Conservation (phyloP, 352 stramenopile species). For the Phytophthora ohioensis region DNA sequence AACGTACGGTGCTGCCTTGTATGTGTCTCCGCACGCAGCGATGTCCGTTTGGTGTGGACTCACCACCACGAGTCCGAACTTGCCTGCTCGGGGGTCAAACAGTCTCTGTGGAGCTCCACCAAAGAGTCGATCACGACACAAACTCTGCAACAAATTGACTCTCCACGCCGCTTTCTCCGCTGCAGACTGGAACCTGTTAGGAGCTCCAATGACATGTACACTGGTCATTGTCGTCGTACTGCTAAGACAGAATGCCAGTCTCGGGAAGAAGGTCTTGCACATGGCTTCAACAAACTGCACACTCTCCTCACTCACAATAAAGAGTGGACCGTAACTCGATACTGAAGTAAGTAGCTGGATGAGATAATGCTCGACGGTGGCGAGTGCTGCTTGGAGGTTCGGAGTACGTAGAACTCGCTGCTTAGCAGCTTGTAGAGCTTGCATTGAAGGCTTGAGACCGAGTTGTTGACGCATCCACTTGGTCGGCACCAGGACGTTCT, state of each 20-base stretch:
- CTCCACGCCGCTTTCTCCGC: slow-evolving; percentile 65
- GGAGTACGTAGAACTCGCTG: slow-evolving; percentile 53
- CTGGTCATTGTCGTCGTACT: slow-evolving; percentile 58
- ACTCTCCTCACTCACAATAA: slow-evolving; percentile 74
- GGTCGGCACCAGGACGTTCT: slow-evolving; percentile 68
- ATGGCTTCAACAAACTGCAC: slow-evolving; percentile 67
- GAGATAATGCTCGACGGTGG: slow-evolving; percentile 64
- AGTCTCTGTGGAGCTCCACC: slow-evolving; percentile 55
- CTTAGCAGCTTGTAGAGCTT: slow-evolving; percentile 57
- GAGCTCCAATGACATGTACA: slow-evolving; percentile 69
- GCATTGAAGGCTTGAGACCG: slow-evolving; percentile 48
- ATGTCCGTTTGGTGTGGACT: slow-evolving; percentile 69
- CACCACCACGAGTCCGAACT: slow-evolving; percentile 68
- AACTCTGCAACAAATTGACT: slow-evolving; percentile 59
- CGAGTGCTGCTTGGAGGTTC: slow-evolving; percentile 59
- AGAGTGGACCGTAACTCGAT: slow-evolving; percentile 59
- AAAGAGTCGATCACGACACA: slow-evolving; percentile 68
- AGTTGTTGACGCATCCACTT: slow-evolving; percentile 74
- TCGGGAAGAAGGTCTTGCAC: slow-evolving; percentile 71
- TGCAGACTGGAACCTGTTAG: slow-evolving; percentile 59
- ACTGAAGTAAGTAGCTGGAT: slow-evolving; percentile 62
- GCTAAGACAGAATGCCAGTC: slow-evolving; percentile 65
- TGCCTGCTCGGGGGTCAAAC: slow-evolving; percentile 43
- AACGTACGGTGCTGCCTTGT: slow-evolving; percentile 65
- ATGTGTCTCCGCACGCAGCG: slow-evolving; percentile 56